phyloP scores from a whole-genome alignment of 257 asterid genomes.

The Linaria vulgaris region DNA sequence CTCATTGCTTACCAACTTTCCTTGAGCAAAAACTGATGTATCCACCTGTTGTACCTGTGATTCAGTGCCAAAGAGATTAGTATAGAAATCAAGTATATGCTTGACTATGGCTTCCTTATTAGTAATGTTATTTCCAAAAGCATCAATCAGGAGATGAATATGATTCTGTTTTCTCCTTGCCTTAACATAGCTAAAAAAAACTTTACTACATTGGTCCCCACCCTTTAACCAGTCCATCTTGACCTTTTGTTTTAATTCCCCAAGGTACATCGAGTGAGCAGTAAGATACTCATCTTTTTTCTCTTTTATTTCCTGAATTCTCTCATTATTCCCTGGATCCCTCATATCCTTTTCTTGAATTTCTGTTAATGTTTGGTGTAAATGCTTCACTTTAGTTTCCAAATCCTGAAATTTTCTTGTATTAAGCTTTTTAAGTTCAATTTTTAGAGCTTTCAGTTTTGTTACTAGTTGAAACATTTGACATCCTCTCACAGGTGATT shows the following conservation, averaged over 20 bases:
- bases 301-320: too few relatives aligned
- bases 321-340: too few relatives aligned
- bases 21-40: too few relatives aligned
- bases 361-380: too few relatives aligned
- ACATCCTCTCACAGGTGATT: neutral
- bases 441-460: neutral
- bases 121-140: neutral
- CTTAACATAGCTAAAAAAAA: too few relatives aligned
- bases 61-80: neutral
- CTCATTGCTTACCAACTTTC: neutral
- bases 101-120: neutral
- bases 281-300: too few relatives aligned
- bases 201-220: neutral
- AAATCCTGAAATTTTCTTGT: neutral
- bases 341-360: too few relatives aligned
- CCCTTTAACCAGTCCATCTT: neutral
- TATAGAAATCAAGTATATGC: neutral
- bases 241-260: neutral
- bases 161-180: neutral
- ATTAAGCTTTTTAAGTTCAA: neutral
- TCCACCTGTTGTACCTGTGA: too few relatives aligned
- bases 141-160: neutral
- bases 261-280: too few relatives aligned
- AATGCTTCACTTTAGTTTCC: too few relatives aligned
- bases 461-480: neutral